A percentile compares a stretch with the other conserved stretches of the same genome.
Evolutionary conservation across 305 asterid genomes (phyloP).

Genomic region (Rubia peregrina): DNA sequence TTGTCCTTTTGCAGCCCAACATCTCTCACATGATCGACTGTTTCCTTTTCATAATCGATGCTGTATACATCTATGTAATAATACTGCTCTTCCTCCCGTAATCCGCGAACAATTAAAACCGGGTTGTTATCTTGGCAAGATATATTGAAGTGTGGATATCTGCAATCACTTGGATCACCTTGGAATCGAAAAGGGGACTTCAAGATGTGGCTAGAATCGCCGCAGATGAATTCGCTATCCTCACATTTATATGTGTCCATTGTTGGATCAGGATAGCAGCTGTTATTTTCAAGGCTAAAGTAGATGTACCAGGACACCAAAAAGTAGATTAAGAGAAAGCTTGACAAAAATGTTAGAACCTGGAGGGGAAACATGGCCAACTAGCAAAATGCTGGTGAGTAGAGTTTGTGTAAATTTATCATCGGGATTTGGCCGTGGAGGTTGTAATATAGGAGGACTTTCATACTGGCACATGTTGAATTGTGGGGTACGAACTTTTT

Average conservation of each 20-base stretch:
- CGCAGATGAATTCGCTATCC: slow-evolving; percentile 15
- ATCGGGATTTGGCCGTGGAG: too few relatives aligned
- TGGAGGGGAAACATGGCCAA: neutral
- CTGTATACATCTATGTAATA: neutral
- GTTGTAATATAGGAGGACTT: too few relatives aligned
- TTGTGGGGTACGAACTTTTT: too few relatives aligned
- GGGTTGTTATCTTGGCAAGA: slow-evolving; percentile 26
- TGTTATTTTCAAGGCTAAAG: neutral
- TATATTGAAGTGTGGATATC: slow-evolving; percentile 8
- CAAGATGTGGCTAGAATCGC: slow-evolving; percentile 13
- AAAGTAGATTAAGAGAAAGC: neutral
- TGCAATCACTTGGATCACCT: slow-evolving; percentile 15
- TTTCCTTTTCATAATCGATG: neutral
- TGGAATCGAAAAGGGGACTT: slow-evolving; percentile 24
- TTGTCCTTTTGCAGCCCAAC: neutral
- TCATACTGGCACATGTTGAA: too few relatives aligned
- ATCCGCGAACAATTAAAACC: neutral
- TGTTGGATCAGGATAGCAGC: neutral
- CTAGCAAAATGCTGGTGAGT: neutral
- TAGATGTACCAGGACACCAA: neutral
- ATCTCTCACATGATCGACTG: neutral
- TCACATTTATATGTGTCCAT: neutral
- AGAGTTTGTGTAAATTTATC: too few relatives aligned
- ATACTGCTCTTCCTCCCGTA: too few relatives aligned
- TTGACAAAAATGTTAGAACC: neutral